A percentile compares a stretch with the other conserved stretches of the same genome.
Evolutionary conservation across 139 green algal species (phyloP).

Genomic region (Dunaliella sp.): DNA sequence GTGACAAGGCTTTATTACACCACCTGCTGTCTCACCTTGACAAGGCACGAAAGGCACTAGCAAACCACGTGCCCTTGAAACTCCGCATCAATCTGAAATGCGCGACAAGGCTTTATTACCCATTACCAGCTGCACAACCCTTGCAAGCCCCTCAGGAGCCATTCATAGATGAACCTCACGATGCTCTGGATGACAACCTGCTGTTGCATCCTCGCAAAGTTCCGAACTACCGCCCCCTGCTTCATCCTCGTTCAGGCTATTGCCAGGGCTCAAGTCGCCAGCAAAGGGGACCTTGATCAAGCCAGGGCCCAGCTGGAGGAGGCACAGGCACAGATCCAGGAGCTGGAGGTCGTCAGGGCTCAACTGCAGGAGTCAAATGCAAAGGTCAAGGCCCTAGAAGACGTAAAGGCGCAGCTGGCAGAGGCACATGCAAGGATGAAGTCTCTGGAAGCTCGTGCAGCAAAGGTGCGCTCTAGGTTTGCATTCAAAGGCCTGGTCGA

Average conservation of each 20-base stretch:
- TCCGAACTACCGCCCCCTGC: background rate
- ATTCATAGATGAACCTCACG: background rate
- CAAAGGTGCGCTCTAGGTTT: too few relatives aligned
- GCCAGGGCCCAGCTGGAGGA: background rate
- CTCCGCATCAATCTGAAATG: too few relatives aligned
- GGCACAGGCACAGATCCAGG: background rate
- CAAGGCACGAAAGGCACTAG: too few relatives aligned
- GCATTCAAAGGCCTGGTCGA: too few relatives aligned
- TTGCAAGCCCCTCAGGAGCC: background rate
- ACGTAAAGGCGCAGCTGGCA: background rate
- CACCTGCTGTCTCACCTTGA: too few relatives aligned
- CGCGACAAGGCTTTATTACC: too few relatives aligned
- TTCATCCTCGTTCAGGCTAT: constrained; percentile 1
- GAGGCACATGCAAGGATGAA: background rate
- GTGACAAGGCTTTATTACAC: too few relatives aligned
- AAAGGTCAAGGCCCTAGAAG: background rate
- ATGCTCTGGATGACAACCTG: background rate
- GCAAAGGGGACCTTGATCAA: background rate
- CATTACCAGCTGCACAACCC: background rate
- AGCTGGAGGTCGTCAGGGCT: background rate
- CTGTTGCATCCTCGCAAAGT: background rate
- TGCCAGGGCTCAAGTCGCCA: background rate
- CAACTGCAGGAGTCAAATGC: background rate
- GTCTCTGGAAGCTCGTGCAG: background rate
- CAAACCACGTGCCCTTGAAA: too few relatives aligned